A percentile compares a stretch with the other conserved stretches of the same genome.
These are phyloP conservation scores for Dioscorea zingiberensis DNA, from an alignment of 106 monocot species.

Conservation along the genomic window DNA sequence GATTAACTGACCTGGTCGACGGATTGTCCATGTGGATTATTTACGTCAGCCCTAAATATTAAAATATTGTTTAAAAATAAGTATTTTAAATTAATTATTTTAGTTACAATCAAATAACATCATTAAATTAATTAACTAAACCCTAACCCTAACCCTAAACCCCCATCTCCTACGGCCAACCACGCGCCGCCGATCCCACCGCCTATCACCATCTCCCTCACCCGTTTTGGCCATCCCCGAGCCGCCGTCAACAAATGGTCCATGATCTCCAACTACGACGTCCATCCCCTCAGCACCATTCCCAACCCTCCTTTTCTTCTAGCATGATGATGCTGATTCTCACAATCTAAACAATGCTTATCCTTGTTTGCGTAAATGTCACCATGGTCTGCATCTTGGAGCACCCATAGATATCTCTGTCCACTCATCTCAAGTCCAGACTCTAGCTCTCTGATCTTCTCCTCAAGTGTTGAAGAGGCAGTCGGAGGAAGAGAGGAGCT, in stretches of 20 bases:
- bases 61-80: too few relatives aligned
- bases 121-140: too few relatives aligned
- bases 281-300: constrained; percentile 22
- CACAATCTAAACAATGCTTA: background rate
- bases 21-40: too few relatives aligned
- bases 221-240: too few relatives aligned
- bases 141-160: too few relatives aligned
- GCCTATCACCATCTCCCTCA: too few relatives aligned
- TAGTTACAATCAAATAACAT: too few relatives aligned
- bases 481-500: constrained; percentile 7
- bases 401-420: constrained; percentile 23
- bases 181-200: too few relatives aligned
- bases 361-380: constrained; percentile 8
- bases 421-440: constrained; percentile 4
- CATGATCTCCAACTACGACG: constrained; percentile 30
- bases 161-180: too few relatives aligned
- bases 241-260: constrained; percentile 10
- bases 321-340: background rate
- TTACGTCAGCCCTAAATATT: too few relatives aligned
- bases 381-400: constrained; percentile 18
- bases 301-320: background rate
- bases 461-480: constrained; percentile 46
- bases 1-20: too few relatives aligned
- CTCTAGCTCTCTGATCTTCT: constrained; percentile 14
- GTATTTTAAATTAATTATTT: too few relatives aligned